Percentiles rank a stretch among this genome's conserved stretches.
phyloP scores from a whole-genome alignment of 257 asterid genomes.

The Nemophila menziesii region DNA sequence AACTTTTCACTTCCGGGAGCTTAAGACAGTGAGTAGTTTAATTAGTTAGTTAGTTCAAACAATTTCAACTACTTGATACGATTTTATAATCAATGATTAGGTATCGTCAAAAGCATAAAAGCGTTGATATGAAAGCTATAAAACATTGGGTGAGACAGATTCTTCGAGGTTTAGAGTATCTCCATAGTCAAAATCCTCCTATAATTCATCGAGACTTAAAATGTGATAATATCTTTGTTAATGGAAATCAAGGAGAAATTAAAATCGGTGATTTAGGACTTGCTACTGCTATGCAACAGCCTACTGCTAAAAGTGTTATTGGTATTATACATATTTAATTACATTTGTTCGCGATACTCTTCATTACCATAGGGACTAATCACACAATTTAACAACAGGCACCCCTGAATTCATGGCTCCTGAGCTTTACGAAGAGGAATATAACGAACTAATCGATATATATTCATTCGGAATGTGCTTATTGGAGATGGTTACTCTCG shows the following conservation, averaged over 20 bases:
- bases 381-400: slow-evolving; percentile 9
- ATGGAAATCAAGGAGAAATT: slow-evolving; percentile 74
- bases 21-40: slow-evolving; percentile 55
- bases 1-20: slow-evolving; percentile 83
- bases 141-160: slow-evolving; percentile 77
- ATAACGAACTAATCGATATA: slow-evolving; percentile 62
- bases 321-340: slow-evolving; percentile 46
- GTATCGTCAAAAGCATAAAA: slow-evolving; percentile 49
- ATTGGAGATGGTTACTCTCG: slow-evolving; percentile 63
- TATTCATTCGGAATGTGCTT: slow-evolving; percentile 80
- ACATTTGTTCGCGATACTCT: too few relatives aligned
- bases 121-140: slow-evolving; percentile 63
- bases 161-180: slow-evolving; percentile 58
- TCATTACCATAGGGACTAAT: background rate
- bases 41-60: background rate
- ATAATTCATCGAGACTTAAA: slow-evolving; percentile 74
- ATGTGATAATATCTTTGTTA: slow-evolving; percentile 71
- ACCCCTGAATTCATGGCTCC: slow-evolving; percentile 80
- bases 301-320: slow-evolving; percentile 65
- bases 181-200: slow-evolving; percentile 72
- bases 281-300: slow-evolving; percentile 71
- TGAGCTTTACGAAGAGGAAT: slow-evolving; percentile 74
- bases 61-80: background rate
- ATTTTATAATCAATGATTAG: slow-evolving; percentile 19
- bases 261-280: slow-evolving; percentile 81